phyloP scores from a whole-genome alignment of 768 basidiomycete species.

The Suillus ampliporus region DNA sequence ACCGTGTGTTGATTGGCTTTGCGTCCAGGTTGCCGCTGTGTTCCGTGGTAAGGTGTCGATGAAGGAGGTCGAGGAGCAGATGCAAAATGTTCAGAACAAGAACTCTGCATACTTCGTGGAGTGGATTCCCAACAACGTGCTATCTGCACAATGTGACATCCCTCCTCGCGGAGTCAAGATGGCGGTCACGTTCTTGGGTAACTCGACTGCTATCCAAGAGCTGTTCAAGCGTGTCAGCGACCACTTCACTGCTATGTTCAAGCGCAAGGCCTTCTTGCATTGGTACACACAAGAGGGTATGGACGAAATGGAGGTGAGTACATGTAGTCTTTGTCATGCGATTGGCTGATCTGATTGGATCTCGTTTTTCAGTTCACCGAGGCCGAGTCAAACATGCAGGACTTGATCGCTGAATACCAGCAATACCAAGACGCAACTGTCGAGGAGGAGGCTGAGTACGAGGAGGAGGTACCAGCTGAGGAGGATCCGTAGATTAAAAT shows the following conservation, averaged over 20 bases:
- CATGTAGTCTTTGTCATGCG: not conserved
- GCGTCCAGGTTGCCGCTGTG: slow-evolving; percentile 78
- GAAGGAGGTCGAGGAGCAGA: slow-evolving; percentile 99
- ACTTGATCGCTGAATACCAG: slow-evolving; percentile 97
- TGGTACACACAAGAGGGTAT: slow-evolving; percentile 99
- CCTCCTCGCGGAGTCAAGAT: slow-evolving; percentile 95
- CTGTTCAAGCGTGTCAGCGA: slow-evolving; percentile 98
- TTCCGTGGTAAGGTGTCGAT: slow-evolving; percentile 99
- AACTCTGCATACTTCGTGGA: slow-evolving; percentile 99
- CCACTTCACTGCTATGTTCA: slow-evolving; percentile 99
- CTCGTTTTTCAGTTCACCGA: slow-evolving; percentile 77
- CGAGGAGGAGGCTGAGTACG: slow-evolving; percentile 89
- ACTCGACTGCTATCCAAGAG: slow-evolving; percentile 97
- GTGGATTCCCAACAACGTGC: slow-evolving; percentile 99
- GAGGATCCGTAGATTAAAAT: slow-evolving; percentile 57
- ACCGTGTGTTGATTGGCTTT: not conserved
- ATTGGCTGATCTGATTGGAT: slow-evolving; percentile 3
- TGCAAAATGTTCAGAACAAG: slow-evolving; percentile 97
- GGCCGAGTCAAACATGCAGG: slow-evolving; percentile 99
- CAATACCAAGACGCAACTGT: slow-evolving; percentile 95
- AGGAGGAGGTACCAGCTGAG: slow-evolving; percentile 71
- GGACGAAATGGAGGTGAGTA: slow-evolving; percentile 91
- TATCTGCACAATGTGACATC: slow-evolving; percentile 98
- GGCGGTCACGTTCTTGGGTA: slow-evolving; percentile 97
- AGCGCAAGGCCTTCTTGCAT: slow-evolving; percentile 97